Conservation (phyloP, 2,329 filamentous ascomycete species). For the Emergomyces africanus region DNA sequence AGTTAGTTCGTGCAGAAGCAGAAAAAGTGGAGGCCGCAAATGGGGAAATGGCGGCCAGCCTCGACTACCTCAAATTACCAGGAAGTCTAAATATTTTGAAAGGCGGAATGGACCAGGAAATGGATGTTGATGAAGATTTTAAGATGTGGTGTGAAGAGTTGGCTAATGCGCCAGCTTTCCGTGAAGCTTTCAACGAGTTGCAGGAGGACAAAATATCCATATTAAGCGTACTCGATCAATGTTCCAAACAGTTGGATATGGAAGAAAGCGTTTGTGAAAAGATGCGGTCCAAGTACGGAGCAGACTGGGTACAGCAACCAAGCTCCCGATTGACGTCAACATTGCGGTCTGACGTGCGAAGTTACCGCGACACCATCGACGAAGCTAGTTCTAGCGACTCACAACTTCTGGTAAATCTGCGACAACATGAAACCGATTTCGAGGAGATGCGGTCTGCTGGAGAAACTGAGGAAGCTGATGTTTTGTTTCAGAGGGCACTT, state of each 20-base stretch:
- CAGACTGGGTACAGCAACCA: slow-evolving; percentile 94
- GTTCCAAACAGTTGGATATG: slow-evolving; percentile 82
- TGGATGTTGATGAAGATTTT: slow-evolving; percentile 81
- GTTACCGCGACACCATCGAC: slow-evolving; percentile 77
- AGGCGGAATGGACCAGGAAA: slow-evolving; percentile 81
- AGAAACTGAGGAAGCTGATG: slow-evolving; percentile 73
- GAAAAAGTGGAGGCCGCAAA: slow-evolving; percentile 89
- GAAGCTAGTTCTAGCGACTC: slow-evolving; percentile 79
- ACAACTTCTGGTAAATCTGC: slow-evolving; percentile 68
- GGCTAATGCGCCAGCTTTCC: slow-evolving; percentile 69
- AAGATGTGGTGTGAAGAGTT: slow-evolving; percentile 89
- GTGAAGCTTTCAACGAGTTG: slow-evolving; percentile 64
- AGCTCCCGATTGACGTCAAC: slow-evolving; percentile 83
- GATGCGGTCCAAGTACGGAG: slow-evolving; percentile 95
- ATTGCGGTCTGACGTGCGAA: slow-evolving; percentile 71
- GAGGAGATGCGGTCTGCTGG: slow-evolving; percentile 90
- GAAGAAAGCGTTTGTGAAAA: slow-evolving; percentile 98
- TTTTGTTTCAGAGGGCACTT: slow-evolving; percentile 77
- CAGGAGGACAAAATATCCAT: slow-evolving; percentile 67
- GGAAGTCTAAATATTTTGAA: slow-evolving; percentile 83
- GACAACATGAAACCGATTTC: slow-evolving; percentile 78
- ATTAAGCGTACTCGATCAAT: slow-evolving; percentile 58
- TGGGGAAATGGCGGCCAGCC: slow-evolving; percentile 85
- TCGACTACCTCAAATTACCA: slow-evolving; percentile 87
- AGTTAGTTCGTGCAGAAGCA: slow-evolving; percentile 82